Percentiles rank a stretch among this genome's conserved stretches.
These are phyloP conservation scores for Casaregolazyma lundiana DNA, from an alignment of 1,139 yeast genomes.

Conservation along the genomic window DNA sequence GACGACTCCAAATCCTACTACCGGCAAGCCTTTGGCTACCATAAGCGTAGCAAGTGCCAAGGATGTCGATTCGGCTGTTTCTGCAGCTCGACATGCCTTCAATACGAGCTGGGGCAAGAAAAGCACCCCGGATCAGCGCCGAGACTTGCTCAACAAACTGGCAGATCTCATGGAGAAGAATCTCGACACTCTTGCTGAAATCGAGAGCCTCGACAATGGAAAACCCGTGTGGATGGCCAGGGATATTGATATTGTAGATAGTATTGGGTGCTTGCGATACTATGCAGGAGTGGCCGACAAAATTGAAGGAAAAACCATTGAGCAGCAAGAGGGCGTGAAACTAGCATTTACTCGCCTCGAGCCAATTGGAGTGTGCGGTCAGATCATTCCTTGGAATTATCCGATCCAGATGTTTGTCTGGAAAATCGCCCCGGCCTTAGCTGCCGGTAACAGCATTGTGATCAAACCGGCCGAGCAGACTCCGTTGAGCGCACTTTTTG, in stretches of 20 bases:
- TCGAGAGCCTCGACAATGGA: slow-evolving; percentile 77
- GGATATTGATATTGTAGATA: slow-evolving; percentile 64
- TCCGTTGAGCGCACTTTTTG: slow-evolving; percentile 76
- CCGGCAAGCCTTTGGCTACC: neutral
- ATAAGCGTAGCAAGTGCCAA: neutral
- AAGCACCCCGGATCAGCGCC: slow-evolving; percentile 58
- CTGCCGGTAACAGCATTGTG: slow-evolving; percentile 88
- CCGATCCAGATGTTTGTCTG: slow-evolving; percentile 92
- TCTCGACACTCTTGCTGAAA: slow-evolving; percentile 63
- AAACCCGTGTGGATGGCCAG: slow-evolving; percentile 67
- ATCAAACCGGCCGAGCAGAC: slow-evolving; percentile 88
- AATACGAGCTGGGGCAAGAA: slow-evolving; percentile 43
- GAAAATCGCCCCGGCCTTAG: slow-evolving; percentile 82
- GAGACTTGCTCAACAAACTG: slow-evolving; percentile 59
- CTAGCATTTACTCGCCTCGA: slow-evolving; percentile 63
- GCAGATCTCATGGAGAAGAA: slow-evolving; percentile 59
- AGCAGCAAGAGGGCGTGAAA: slow-evolving; percentile 51
- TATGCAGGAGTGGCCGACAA: slow-evolving; percentile 80
- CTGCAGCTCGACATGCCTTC: slow-evolving; percentile 45
- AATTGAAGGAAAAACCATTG: slow-evolving; percentile 62
- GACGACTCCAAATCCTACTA: neutral
- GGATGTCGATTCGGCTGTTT: neutral
- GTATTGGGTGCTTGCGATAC: slow-evolving; percentile 82
- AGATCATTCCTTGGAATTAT: slow-evolving; percentile 92
- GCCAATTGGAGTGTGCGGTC: slow-evolving; percentile 88